Evolutionary conservation across 371 early-diverging fungal species (phyloP).

Genomic region (Rhizopus arrhizus): DNA sequence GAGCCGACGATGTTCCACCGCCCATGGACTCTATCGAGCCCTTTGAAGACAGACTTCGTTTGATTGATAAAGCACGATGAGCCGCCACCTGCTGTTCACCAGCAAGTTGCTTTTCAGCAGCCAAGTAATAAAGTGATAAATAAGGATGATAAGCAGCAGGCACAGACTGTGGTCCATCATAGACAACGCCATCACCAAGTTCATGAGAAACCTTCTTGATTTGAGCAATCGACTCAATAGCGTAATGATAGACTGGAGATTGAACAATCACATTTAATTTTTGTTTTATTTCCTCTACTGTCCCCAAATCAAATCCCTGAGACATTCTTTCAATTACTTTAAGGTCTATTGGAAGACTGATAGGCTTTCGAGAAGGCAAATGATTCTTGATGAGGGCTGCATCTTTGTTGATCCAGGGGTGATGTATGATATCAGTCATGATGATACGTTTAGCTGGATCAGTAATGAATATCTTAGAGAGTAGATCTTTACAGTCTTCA

Average conservation of each 20-base stretch:
- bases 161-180: slow-evolving; percentile 49
- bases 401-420: slow-evolving; percentile 88
- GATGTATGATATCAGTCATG: slow-evolving; percentile 74
- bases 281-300: slow-evolving; percentile 66
- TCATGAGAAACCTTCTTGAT: slow-evolving; percentile 9
- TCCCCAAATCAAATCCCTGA: slow-evolving; percentile 82
- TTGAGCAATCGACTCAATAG: slow-evolving; percentile 21
- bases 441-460: slow-evolving; percentile 75
- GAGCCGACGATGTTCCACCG: slow-evolving; percentile 34
- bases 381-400: slow-evolving; percentile 60
- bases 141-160: slow-evolving; percentile 67
- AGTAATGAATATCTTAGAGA: slow-evolving; percentile 78
- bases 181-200: slow-evolving; percentile 16
- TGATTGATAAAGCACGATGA: slow-evolving; percentile 11
- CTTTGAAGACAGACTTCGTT: slow-evolving; percentile 36
- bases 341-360: slow-evolving; percentile 68
- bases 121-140: slow-evolving; percentile 84
- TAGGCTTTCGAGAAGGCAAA: slow-evolving; percentile 69
- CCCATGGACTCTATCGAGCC: slow-evolving; percentile 42
- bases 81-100: slow-evolving; percentile 64
- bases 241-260: slow-evolving; percentile 39
- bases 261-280: slow-evolving; percentile 61
- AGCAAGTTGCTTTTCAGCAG: slow-evolving; percentile 69
- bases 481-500: slow-evolving; percentile 74
- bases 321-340: slow-evolving; percentile 78